Conservation (phyloP, 2,329 filamentous ascomycete genomes). For the Tolypocladium cylindrosporum region DNA sequence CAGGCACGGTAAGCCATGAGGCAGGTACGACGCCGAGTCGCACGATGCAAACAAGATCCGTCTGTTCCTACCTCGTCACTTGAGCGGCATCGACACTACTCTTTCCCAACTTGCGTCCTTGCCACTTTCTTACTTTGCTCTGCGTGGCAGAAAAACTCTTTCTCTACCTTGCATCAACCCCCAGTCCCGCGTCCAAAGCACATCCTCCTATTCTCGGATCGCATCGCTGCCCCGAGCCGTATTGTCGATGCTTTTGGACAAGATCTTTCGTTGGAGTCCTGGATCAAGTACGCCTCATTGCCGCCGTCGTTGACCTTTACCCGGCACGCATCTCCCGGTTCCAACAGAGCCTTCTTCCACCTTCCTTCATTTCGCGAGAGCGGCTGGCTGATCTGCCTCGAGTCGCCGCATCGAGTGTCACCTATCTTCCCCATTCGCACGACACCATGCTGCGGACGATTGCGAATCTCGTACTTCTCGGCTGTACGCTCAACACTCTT, state of each 20-base stretch:
- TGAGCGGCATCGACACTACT: not conserved
- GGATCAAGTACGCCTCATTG: not conserved
- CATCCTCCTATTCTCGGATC: not conserved
- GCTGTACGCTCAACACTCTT: not conserved
- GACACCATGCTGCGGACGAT: conserved; percentile 2
- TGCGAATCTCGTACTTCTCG: not conserved
- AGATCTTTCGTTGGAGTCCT: not conserved
- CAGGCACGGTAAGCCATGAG: not conserved
- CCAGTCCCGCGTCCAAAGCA: not conserved
- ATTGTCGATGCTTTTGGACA: not conserved
- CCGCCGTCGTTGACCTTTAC: not conserved
- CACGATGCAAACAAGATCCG: not conserved
- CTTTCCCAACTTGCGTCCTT: not conserved
- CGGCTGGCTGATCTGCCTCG: not conserved
- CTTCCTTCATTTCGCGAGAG: not conserved
- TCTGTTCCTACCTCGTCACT: not conserved
- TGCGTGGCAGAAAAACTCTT: not conserved
- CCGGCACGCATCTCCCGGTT: not conserved
- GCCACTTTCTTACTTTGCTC: not conserved
- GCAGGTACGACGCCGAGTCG: not conserved
- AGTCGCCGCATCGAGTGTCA: not conserved
- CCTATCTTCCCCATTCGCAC: not conserved
- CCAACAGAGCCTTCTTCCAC: not conserved
- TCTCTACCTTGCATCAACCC: not conserved
- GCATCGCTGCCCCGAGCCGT: not conserved